Conservation (phyloP, 2,329 filamentous ascomycete species). For the Arthroderma sp. region DNA sequence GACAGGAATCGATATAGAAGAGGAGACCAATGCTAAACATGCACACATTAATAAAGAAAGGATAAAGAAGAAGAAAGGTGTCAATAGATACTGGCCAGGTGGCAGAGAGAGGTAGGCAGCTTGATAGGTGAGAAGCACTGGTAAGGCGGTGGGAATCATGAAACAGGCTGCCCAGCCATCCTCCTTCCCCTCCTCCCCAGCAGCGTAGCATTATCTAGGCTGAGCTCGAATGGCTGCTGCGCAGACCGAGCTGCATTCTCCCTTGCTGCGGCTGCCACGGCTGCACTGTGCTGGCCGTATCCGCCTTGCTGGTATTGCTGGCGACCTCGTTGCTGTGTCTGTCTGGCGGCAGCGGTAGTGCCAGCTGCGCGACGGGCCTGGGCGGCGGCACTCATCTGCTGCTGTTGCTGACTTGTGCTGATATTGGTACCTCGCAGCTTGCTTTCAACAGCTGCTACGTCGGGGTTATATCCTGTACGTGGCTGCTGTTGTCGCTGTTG, state of each 20-base stretch:
- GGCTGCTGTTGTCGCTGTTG: constrained; percentile 46
- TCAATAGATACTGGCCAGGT: neutral
- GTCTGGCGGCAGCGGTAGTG: constrained; percentile 29
- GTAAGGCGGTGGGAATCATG: neutral
- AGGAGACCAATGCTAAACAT: neutral
- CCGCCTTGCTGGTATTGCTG: constrained; percentile 46
- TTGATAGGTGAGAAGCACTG: neutral
- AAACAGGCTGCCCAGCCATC: constrained; percentile 9
- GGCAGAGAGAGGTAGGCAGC: too few relatives aligned
- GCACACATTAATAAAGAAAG: neutral
- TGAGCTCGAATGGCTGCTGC: constrained; percentile 82
- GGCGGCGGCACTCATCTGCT: constrained; percentile 43
- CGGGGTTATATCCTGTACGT: constrained; percentile 46
- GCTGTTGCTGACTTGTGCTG: constrained; percentile 30
- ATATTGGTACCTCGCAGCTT: constrained; percentile 77
- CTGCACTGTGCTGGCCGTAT: constrained; percentile 79
- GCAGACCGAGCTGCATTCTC: constrained; percentile 63
- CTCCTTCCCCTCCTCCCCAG: constrained; percentile 53
- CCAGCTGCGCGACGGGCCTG: constrained; percentile 45
- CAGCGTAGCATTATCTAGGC: constrained; percentile 77
- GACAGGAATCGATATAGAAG: neutral
- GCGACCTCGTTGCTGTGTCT: constrained; percentile 37
- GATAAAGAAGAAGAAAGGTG: neutral
- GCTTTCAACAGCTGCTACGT: constrained; percentile 66
- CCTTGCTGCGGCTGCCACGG: constrained; percentile 71